Evolutionary conservation across 768 basidiomycete species (phyloP).

Genomic region (Gelatoporia subvermispora): DNA sequence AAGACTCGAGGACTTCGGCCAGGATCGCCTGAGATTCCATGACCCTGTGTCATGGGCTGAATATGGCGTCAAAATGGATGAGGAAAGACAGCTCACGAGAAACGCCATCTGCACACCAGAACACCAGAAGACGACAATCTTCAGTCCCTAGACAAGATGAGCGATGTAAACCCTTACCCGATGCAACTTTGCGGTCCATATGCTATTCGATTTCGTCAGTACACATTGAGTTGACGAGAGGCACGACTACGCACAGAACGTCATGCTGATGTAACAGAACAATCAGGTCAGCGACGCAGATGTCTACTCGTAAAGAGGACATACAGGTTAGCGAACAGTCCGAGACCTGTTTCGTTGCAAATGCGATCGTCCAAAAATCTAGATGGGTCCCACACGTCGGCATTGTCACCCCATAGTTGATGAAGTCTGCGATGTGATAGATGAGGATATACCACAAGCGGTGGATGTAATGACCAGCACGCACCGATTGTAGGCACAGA

Average conservation of each 20-base stretch:
- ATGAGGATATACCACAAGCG: too few species aligned
- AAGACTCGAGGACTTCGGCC: conserved; percentile 27
- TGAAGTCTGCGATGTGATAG: neutral
- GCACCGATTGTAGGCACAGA: conserved; percentile 8
- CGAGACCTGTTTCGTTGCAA: neutral
- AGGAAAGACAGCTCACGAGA: conserved; percentile 3
- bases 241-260: conserved; percentile 4
- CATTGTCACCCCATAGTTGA: conserved; percentile 12
- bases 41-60: conserved; percentile 1
- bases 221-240: neutral
- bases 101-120: neutral
- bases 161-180: neutral
- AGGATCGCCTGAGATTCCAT: conserved; percentile 29
- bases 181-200: conserved; percentile 9
- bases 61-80: too few species aligned
- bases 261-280: conserved; percentile 1
- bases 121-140: too few species aligned
- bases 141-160: neutral
- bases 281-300: neutral
- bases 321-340: conserved; percentile 11
- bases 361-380: conserved; percentile 4
- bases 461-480: neutral
- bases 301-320: neutral
- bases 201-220: neutral
- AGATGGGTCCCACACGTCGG: conserved; percentile 11